Evolutionary conservation across 2,329 filamentous ascomycete species (phyloP).

Genomic region (Aspergillus caelatus): DNA sequence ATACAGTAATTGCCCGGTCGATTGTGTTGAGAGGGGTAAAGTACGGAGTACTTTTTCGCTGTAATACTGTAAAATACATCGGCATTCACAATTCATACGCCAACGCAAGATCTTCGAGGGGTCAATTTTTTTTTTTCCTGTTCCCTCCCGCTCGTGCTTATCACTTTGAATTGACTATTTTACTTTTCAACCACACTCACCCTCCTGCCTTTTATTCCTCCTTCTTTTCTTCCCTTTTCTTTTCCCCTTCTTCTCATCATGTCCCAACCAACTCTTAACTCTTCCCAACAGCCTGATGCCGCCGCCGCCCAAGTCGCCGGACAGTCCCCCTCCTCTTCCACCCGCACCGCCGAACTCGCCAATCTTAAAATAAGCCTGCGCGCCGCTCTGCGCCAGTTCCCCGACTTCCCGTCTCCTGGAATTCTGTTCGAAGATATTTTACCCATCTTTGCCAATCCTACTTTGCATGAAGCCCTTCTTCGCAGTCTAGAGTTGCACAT

Average conservation of each 20-base stretch:
- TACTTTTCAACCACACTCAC: slow-evolving; percentile 19
- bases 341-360: slow-evolving; percentile 58
- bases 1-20: neutral
- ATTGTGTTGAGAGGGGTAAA: neutral
- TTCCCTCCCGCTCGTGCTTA: slow-evolving; percentile 13
- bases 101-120: neutral
- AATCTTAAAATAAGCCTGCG: slow-evolving; percentile 70
- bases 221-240: slow-evolving; percentile 16
- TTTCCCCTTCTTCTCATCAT: slow-evolving; percentile 36
- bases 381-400: slow-evolving; percentile 77
- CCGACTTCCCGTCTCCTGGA: slow-evolving; percentile 88
- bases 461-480: slow-evolving; percentile 74
- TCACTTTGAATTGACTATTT: slow-evolving; percentile 4
- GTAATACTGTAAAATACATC: neutral
- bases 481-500: slow-evolving; percentile 85
- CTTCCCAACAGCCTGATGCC: slow-evolving; percentile 39
- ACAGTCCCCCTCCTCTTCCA: slow-evolving; percentile 49
- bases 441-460: slow-evolving; percentile 82
- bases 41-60: neutral
- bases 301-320: slow-evolving; percentile 43
- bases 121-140: slow-evolving; percentile 7
- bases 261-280: slow-evolving; percentile 38
- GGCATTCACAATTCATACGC: neutral
- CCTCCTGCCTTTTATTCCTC: slow-evolving; percentile 14
- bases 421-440: slow-evolving; percentile 98